phyloP scores from a whole-genome alignment of 2,329 filamentous ascomycete genomes.

The Chrysoporthe cubensis region DNA sequence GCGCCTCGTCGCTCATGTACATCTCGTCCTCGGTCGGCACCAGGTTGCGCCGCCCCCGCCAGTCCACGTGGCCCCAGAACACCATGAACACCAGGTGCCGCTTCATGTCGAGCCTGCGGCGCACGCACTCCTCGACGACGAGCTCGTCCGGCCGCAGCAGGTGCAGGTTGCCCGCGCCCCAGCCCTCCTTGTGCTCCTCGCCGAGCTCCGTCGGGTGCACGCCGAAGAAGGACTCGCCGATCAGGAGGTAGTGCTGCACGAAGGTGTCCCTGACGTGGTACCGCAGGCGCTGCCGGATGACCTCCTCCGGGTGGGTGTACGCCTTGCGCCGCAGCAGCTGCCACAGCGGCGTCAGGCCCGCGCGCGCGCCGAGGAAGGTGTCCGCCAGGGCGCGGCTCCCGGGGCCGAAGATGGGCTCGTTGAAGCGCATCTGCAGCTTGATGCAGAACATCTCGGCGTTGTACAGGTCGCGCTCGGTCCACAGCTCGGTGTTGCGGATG shows the following conservation, averaged over 20 bases:
- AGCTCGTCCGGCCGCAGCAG: conserved; percentile 63
- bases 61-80: conserved; percentile 65
- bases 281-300: conserved; percentile 59
- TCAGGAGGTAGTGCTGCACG: conserved; percentile 44
- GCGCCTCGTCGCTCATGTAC: conserved; percentile 55
- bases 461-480: conserved; percentile 64
- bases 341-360: conserved; percentile 57
- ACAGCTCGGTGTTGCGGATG: conserved; percentile 56
- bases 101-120: conserved; percentile 57
- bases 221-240: conserved; percentile 44
- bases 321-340: conserved; percentile 60
- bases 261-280: conserved; percentile 43
- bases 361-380: conserved; percentile 63
- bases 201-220: conserved; percentile 59
- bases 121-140: conserved; percentile 58
- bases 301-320: conserved; percentile 48
- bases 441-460: conserved; percentile 67
- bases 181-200: conserved; percentile 56
- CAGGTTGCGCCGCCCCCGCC: conserved; percentile 53
- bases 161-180: conserved; percentile 51
- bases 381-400: conserved; percentile 55
- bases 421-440: conserved; percentile 73
- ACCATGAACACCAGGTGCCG: conserved; percentile 60
- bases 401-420: conserved; percentile 62
- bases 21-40: conserved; percentile 54